Evolutionary conservation across 2,329 filamentous ascomycete species (phyloP), one percentile per base, ranked within the genome.

Genomic region (Coniosporium tulheliwenetii): DNA sequence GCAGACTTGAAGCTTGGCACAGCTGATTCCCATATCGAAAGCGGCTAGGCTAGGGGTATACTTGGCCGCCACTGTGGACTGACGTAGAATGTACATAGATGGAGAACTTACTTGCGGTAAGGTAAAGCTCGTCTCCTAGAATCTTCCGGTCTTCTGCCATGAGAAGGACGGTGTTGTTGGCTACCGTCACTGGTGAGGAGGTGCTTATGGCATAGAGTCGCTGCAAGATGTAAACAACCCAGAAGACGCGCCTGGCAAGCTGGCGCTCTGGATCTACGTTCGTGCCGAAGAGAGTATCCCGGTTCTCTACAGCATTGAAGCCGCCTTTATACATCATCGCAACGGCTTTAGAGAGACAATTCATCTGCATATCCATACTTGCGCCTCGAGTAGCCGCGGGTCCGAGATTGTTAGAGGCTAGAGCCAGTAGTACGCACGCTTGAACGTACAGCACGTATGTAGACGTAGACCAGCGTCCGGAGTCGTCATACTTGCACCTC

Each of bases 171-270:
- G 67, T 74, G 44, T 72, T 69, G 47, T 81, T 73, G 1, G 73
- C 73, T 43, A 85, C 75, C 43, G 78, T 65, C 10, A 75, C 50
- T 3, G 78, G 75, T 45, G 70, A 75, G 10, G 73, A 75, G 4
- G 72, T 79, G 15, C 75, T 77, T n/a, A 76, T 70, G 3, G 81
- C 77, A 52, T 83, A 75, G 78, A 79, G 85, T 12, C 79, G 71
- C 51, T 85, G 81, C 46, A 85, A 70, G 46, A 81, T 69, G 37
- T 84, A 71, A 30, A 85, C 61, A 10, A 75, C 73, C 76, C 78
- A 84, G 81, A 81, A 85, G 13, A 79, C 32, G 13, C 32, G 32
- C 10, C 32, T 10, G 19, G 19, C 19, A 26, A 26, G 19, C 19
- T 3, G 19, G 3, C 19, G 19, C 4, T 3, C 19, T 26, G 19